A percentile compares a stretch with the other conserved stretches of the same genome.
phyloP scores from a whole-genome alignment of 2,329 filamentous ascomycete species.

The Nemania abortiva region DNA sequence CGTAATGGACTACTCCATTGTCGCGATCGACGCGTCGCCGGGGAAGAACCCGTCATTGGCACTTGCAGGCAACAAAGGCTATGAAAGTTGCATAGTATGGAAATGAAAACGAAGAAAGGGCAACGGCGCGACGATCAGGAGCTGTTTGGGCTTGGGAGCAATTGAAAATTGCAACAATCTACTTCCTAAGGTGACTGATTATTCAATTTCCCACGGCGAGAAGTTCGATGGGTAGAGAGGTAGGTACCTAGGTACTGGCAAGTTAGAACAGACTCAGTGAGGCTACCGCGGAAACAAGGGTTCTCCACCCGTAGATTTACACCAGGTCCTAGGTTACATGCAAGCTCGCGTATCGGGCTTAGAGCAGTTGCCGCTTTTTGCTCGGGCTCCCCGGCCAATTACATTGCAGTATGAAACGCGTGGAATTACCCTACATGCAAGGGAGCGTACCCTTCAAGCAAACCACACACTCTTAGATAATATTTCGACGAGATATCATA shows the following conservation, averaged over 20 bases:
- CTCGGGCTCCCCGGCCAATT: too few relatives aligned
- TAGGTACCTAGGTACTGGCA: not conserved
- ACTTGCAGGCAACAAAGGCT: constrained; percentile 24
- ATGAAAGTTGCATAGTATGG: constrained; percentile 42
- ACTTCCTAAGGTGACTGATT: not conserved
- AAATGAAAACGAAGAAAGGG: not conserved
- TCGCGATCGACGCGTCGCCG: constrained; percentile 53
- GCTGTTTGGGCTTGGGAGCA: constrained; percentile 7
- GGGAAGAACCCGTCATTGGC: constrained; percentile 60
- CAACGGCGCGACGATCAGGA: not conserved
- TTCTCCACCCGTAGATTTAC: too few relatives aligned
- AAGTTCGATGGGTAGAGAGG: not conserved
- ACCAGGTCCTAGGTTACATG: too few relatives aligned
- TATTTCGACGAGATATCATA: too few relatives aligned
- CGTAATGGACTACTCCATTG: constrained; percentile 58
- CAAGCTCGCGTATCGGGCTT: too few relatives aligned
- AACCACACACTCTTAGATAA: too few relatives aligned
- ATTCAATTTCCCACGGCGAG: not conserved
- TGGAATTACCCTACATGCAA: too few relatives aligned
- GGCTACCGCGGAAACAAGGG: too few relatives aligned
- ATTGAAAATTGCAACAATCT: not conserved
- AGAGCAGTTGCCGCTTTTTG: too few relatives aligned
- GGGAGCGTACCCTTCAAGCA: too few relatives aligned
- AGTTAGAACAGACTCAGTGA: too few relatives aligned
- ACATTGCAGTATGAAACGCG: too few relatives aligned